phyloP scores from a whole-genome alignment of 352 stramenopile species.

The Phytophthora palmivora region DNA sequence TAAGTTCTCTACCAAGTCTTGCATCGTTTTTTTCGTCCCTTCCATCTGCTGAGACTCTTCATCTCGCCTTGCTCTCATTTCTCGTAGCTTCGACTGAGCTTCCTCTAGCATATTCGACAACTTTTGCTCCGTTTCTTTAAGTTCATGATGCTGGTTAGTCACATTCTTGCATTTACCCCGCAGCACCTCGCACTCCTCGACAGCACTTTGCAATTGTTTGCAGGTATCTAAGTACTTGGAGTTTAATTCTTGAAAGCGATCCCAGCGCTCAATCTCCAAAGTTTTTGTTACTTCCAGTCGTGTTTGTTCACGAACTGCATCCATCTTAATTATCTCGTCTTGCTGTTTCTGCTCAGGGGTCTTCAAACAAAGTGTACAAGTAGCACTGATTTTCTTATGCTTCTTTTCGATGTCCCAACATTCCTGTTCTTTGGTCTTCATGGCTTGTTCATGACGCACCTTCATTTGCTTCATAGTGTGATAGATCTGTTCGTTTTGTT shows the following conservation, averaged over 20 bases:
- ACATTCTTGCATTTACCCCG: conserved; percentile 47
- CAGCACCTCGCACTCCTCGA: conserved; percentile 32
- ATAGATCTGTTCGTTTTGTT: conserved; percentile 59
- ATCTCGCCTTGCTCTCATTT: conserved; percentile 31
- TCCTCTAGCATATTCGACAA: conserved; percentile 34
- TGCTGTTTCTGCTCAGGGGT: conserved; percentile 57
- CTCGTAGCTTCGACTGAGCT: conserved; percentile 26
- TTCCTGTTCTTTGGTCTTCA: conserved; percentile 63
- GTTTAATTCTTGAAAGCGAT: conserved; percentile 74
- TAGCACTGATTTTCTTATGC: conserved; percentile 53
- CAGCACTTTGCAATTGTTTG: conserved; percentile 47
- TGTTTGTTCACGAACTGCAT: conserved; percentile 59
- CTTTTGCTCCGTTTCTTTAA: conserved; percentile 36
- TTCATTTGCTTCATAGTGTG: conserved; percentile 58
- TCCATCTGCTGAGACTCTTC: conserved; percentile 49
- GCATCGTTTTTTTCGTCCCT: conserved; percentile 63
- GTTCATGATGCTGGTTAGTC: conserved; percentile 35
- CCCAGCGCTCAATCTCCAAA: conserved; percentile 71
- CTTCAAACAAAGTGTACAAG: conserved; percentile 59
- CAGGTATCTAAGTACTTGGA: conserved; percentile 69
- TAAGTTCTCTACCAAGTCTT: conserved; percentile 73
- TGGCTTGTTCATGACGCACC: conserved; percentile 43
- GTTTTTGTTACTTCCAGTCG: conserved; percentile 55
- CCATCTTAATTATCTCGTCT: conserved; percentile 46
- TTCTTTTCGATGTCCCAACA: conserved; percentile 73